These are phyloP conservation scores for Imleria badia DNA, from an alignment of 768 basidiomycete genomes.

Conservation along the genomic window DNA sequence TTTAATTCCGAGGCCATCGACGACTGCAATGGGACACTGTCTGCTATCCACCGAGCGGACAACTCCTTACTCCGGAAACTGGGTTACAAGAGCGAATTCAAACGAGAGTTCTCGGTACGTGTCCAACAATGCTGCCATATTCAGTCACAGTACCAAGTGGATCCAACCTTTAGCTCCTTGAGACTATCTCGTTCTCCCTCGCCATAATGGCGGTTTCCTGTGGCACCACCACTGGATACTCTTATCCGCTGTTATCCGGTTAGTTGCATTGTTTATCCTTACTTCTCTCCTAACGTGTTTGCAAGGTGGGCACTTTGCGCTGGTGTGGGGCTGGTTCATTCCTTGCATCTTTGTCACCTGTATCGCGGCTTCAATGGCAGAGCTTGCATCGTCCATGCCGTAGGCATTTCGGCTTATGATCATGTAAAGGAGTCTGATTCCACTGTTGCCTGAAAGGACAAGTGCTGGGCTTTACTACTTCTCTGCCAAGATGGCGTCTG, in stretches of 20 bases:
- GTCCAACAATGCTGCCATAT: background rate
- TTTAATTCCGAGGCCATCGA: background rate
- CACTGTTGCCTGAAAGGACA: slow-evolving; percentile 7
- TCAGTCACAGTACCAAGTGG: background rate
- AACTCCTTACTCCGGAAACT: slow-evolving; percentile 20
- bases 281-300: background rate
- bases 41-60: slow-evolving; percentile 16
- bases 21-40: slow-evolving; percentile 1
- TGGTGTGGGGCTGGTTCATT: slow-evolving; percentile 22
- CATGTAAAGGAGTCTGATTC: too few species aligned
- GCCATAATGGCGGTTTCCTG: slow-evolving; percentile 24
- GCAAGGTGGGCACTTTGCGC: slow-evolving; percentile 21
- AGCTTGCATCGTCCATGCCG: slow-evolving; percentile 9
- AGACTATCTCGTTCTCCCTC: slow-evolving; percentile 26
- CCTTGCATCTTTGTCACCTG: slow-evolving; percentile 11
- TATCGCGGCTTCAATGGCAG: slow-evolving; percentile 11
- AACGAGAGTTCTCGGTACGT: slow-evolving; percentile 25
- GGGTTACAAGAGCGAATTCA: slow-evolving; percentile 29
- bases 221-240: slow-evolving; percentile 13
- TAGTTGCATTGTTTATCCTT: background rate
- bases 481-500: slow-evolving; percentile 27
- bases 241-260: slow-evolving; percentile 13
- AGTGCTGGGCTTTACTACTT: slow-evolving; percentile 31
- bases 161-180: slow-evolving; percentile 12
- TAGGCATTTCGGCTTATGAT: background rate